Evolutionary conservation across 176 grass and related monocot species (phyloP), one percentile per base, ranked within the genome.

Genomic region (Paspalum notatum): DNA sequence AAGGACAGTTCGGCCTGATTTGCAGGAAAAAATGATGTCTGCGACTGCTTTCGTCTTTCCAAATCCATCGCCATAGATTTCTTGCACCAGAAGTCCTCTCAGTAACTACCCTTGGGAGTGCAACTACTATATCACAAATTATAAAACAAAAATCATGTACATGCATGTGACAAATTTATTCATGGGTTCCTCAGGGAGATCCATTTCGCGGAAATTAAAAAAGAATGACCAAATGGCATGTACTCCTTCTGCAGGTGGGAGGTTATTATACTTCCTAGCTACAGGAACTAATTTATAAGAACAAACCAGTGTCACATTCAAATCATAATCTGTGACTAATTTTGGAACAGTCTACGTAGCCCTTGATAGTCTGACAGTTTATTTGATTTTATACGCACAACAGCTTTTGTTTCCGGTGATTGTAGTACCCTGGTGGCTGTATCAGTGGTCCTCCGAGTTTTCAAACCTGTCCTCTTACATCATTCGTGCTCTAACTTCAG

Each of bases 1-100:
- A 57, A 17, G 18, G 20, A 48, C 67, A 50, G 55, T 56, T 11
- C 66, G 52, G 78, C 47, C 72, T 65, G 17, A 82, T 82, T 37
- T 74, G n/a, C 32, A 59, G 27, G 51, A 75, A 59, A 50, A 76
- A 83, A 74, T 67, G 41, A 73, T 83, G 66, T 78, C n/a, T 39
- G 16, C 26, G 41, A 16, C 80, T 37, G 73, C 61, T 53, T 74
- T 56, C 25, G 47, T 64, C 66, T 55, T 62, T 32, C 32, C 32
- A n/a, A n/a, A 32, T 57, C 51, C 49, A 67, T 7, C 50, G 7
- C 22, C 50, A 53, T 14, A n/a, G 17, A 12, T 80, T 86, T 42
- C 69, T 59, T 80, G 18, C 49, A 62, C n/a, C n/a, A n/a, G n/a
- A n/a, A n/a, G n/a, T 72, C 49, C 78, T 73, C 78, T 66, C 66